Evolutionary conservation across 805 yeast genomes (phyloP), one percentile per base, ranked within the genome.

Genomic region (Torulaspora quercuum): DNA sequence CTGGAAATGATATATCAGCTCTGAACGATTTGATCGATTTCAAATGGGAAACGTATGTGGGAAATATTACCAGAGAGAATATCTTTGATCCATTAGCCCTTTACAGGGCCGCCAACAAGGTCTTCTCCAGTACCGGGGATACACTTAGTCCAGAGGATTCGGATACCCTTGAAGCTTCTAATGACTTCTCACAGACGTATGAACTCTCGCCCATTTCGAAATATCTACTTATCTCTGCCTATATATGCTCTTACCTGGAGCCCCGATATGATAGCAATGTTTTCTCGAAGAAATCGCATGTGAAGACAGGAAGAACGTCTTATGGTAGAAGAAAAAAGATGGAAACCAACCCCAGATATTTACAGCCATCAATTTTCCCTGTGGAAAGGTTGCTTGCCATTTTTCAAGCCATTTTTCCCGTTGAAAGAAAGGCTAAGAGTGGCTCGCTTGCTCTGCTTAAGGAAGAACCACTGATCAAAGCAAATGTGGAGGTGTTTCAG

Each of bases 321-420:
- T 69, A 70, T 15, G 61, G 63, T 29, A 67, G 68, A 24, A 58
- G 65, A 31, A 69, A 67, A 36, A 70, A 69, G 39, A 58, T 66
- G 6, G 73, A 71, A 33, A 65, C 77, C 13, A 83, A 79, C 35
- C 70, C 80, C 3, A 68, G 85, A 23, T 68, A 80, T 41, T 62
- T 83, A 26, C 76, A 80, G n/a, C 83, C 95, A 0, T 76, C 80
- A 18, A 63, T 76, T 20, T 88, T 88, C 58, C 84, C 80, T 22
- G 56, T 87, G 29, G 96, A 89, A 55, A 69, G 97, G 39, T 53
- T 86, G 55, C 61, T 84, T 41, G 95, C 96, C 0, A 84, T 89
- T 15, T 67, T 83, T 23, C 81, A 82, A 27, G 80, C 94, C 0
- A 76, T 88, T 9, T 76, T 75, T 51, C 72, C 68, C 6, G 57